Base-by-base conservation (phyloP, 164 flowering plant genomes). In the Umbilicus rupestris region DNA sequence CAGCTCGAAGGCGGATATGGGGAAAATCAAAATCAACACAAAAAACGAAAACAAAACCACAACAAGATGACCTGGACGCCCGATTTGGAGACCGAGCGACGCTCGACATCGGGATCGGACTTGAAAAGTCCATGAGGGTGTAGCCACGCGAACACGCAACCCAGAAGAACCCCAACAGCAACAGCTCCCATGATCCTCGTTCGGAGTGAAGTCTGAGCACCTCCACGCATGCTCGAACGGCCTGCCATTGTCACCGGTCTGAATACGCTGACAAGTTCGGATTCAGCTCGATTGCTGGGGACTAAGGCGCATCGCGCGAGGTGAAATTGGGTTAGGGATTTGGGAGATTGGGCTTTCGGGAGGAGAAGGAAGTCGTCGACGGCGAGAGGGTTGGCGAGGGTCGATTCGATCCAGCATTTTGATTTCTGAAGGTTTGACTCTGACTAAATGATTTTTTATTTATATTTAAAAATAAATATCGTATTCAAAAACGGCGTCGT, bases 81-180 rank as follows among this genome's bases (percentile, higher is more conserved):
- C 7, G 78, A 78, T 52, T 74, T 80, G 1, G 73, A 12, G 49
- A 71, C 20, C 24, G 64, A 72, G 52, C 58, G 72, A 58, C 37
- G 46, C 35, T 37, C 71, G 35, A 59, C 33, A 0, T 72, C 63
- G 24, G 72, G 73, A 74, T 67, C 64, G 26, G 80, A 46, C 68
- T 41, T 60, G 74, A 89, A 81, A 69, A 93, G 72, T 3, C 96
- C 97, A 46, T 80, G 67, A 7, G 98, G 97, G 33, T 63, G 89
- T 10, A 80, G 57, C 68, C 89, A 82, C 5, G 97, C 98, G 52
- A 80, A 83, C 69, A 85, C 69, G 76, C 87, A 85, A 16, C 98
- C 98, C 8, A 86, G 62, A 3, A 84, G 65, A 59, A 93, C 71
- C 11, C 98, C 97, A 57, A 86, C 77, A 7, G 73, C 77, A 42